Conservation (phyloP, 2,329 filamentous ascomycete species). For the Sclerotinia borealis region DNA sequence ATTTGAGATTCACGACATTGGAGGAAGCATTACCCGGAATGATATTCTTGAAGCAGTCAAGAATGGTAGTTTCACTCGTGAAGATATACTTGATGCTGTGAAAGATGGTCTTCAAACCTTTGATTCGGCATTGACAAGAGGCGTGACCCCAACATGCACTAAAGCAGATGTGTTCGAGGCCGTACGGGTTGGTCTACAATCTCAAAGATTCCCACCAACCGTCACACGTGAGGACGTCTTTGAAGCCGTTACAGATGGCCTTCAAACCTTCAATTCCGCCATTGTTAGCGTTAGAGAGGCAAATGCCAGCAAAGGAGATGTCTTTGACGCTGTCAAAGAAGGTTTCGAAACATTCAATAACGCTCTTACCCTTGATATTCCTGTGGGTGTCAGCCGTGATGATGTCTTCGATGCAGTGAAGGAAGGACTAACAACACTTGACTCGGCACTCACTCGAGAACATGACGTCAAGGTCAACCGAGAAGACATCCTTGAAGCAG, state of each 20-base stretch:
- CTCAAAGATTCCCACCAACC: constrained; percentile 65
- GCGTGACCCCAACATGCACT: constrained; percentile 47
- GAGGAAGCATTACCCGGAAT: constrained; percentile 56
- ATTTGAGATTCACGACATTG: constrained; percentile 56
- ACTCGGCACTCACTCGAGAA: constrained; percentile 56
- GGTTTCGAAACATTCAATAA: constrained; percentile 50
- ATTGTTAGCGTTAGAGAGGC: constrained; percentile 56
- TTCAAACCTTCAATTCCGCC: constrained; percentile 47
- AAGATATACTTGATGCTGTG: constrained; percentile 60
- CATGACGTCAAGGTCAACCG: constrained; percentile 51
- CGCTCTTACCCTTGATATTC: constrained; percentile 54
- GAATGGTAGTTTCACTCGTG: constrained; percentile 53
- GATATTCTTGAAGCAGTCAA: constrained; percentile 60
- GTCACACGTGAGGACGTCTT: constrained; percentile 57
- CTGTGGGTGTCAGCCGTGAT: constrained; percentile 56
- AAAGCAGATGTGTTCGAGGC: constrained; percentile 82
- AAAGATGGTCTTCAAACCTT: constrained; percentile 51
- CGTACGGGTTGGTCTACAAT: constrained; percentile 66
- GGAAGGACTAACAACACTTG: constrained; percentile 68
- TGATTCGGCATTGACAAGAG: constrained; percentile 34
- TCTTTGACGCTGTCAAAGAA: constrained; percentile 53
- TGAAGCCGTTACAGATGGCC: constrained; percentile 56
- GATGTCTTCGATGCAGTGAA: constrained; percentile 84
- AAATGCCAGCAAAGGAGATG: constrained; percentile 45
- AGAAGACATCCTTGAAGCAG: constrained; percentile 56